Base-by-base conservation (phyloP, 2,329 filamentous ascomycete genomes). In the Diaporthe ilicicola region DNA sequence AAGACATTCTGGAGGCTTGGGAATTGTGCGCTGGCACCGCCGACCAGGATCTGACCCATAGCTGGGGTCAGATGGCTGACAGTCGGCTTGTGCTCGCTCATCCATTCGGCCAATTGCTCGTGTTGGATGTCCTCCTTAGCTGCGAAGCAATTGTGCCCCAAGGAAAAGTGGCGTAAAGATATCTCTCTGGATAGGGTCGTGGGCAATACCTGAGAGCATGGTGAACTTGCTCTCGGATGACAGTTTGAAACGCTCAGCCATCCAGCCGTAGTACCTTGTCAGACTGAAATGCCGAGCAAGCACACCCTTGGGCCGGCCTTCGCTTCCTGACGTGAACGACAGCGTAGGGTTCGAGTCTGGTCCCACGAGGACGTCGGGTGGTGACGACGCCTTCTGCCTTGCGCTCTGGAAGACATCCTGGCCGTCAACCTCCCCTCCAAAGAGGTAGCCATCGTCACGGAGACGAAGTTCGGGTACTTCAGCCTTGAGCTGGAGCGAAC, bases 11-110 rank as follows among this genome's bases (percentile, higher is more conserved):
- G 87, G n/a, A 98, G 85, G 15, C 88, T 86, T 1, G 94, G 92
- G 77, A 98, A 97, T 74, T 93, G 82, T 0, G 93, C 91, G 3
- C 84, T 91, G 29, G 94, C 93, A 75, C 93, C 94, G 53, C 94
- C 95, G n/a, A 95, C 91, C 2, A 98, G 84, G 73, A 98, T 96
- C 76, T 98, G 94, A 69, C 95, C 95, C 95, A 98, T 98, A 70
- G 96, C 96, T 12, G 96, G 96, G 1, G 96, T 99, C 48, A 98
- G 83, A 81, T 98, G 96, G 15, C 92, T 94, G 24, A 94, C 93
- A 19, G 91, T 97, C 3, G 93, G 90, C 69, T 87, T 83, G 77
- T 93, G 89, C 66, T 92, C 89, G 66, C 87, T 86, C 87, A 98
- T 94, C 96, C 96, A 99, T 78, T 97, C 94, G 5, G 92, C 92